Conservation (phyloP, 306 rosid genomes). For the Ceratonia siliqua region DNA sequence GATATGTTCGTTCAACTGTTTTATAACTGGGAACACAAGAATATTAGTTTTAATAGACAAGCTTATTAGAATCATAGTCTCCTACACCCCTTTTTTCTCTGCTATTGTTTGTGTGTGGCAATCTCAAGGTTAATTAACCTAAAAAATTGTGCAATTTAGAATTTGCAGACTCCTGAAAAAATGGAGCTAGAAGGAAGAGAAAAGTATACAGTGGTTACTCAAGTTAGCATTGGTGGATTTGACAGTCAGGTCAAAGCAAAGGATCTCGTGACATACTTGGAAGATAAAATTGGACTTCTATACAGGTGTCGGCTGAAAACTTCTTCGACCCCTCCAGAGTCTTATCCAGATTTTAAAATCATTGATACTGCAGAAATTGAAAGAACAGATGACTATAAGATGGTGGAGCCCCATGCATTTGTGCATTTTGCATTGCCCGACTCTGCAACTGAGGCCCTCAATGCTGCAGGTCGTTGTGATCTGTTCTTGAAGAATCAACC, state of each 20-base stretch:
- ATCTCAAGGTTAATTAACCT: neutral
- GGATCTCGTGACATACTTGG: conserved; percentile 49
- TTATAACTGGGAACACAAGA: neutral
- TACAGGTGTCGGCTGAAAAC: conserved; percentile 65
- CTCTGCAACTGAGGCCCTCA: conserved; percentile 36
- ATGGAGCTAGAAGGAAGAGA: conserved; percentile 49
- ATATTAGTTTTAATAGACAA: neutral
- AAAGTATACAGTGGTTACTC: conserved; percentile 46
- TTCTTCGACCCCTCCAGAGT: conserved; percentile 66
- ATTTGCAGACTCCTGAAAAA: conserved; percentile 7
- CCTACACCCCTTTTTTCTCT: neutral
- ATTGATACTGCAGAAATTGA: neutral
- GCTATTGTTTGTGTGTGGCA: neutral
- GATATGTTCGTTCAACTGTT: neutral
- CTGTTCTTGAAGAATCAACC: conserved; percentile 38
- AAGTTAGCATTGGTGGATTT: conserved; percentile 68
- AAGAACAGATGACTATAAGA: conserved; percentile 32
- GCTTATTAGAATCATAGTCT: neutral
- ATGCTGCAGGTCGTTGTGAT: conserved; percentile 43
- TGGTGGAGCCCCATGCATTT: conserved; percentile 68
- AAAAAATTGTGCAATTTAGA: neutral
- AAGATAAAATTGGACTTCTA: conserved; percentile 51
- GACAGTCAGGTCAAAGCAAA: conserved; percentile 43
- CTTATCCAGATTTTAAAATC: conserved; percentile 51
- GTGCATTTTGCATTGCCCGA: conserved; percentile 57